Evolutionary conservation across 2,329 filamentous ascomycete genomes (phyloP).

Genomic region (Exophiala sideris): DNA sequence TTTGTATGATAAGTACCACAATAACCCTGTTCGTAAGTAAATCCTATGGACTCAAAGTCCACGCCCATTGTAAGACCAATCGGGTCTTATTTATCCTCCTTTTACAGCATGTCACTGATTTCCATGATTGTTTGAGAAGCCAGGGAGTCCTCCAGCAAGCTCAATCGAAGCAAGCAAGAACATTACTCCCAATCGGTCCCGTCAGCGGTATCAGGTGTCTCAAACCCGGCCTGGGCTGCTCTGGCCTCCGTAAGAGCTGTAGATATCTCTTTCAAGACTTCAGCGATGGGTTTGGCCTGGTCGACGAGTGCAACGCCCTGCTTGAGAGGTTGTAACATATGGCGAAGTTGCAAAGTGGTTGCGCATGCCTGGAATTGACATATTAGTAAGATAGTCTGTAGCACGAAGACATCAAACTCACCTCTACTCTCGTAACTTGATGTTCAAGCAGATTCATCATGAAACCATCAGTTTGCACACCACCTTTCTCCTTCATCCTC

Average conservation of each 20-base stretch:
- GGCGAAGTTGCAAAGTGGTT: constrained; percentile 72
- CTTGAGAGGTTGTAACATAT: constrained; percentile 69
- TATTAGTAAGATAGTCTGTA: constrained; percentile 14
- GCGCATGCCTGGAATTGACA: constrained; percentile 64
- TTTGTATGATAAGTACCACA: neutral
- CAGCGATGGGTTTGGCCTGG: constrained; percentile 72
- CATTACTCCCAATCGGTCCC: constrained; percentile 10
- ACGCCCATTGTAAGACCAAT: no score
- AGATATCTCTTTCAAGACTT: constrained; percentile 52
- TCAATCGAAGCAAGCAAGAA: neutral
- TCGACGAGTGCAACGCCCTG: constrained; percentile 62
- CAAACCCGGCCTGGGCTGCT: constrained; percentile 1
- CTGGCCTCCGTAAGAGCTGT: constrained; percentile 12
- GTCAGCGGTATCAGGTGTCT: constrained; percentile 14
- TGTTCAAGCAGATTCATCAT: constrained; percentile 89
- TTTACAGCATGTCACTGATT: no score
- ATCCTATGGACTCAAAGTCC: no score
- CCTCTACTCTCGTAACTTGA: constrained; percentile 93
- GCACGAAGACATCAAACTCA: constrained; percentile 46
- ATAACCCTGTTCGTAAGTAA: constrained; percentile 2
- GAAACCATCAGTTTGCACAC: constrained; percentile 84
- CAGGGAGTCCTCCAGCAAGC: no score
- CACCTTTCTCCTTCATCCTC: constrained; percentile 65
- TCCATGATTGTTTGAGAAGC: no score
- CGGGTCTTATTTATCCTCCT: no score